Evolutionary conservation across 176 grass and related monocot genomes (phyloP).

Genomic region (Themeda triandra): DNA sequence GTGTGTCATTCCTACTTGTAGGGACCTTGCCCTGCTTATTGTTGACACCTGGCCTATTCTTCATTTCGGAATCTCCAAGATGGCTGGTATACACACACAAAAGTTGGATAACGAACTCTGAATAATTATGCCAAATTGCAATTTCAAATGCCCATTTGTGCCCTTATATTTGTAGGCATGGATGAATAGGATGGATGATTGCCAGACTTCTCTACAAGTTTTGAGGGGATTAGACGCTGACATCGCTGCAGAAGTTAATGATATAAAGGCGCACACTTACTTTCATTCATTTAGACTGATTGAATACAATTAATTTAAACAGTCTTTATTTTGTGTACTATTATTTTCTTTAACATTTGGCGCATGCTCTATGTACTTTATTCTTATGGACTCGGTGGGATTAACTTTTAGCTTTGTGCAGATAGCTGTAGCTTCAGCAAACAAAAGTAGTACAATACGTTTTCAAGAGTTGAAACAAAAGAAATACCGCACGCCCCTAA

Average conservation of each 20-base stretch:
- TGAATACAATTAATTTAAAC: background rate
- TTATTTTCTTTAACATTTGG: background rate
- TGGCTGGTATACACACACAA: constrained; percentile 72
- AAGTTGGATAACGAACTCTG: background rate
- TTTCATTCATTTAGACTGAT: background rate
- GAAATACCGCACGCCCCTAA: constrained; percentile 68
- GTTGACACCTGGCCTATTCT: constrained; percentile 83
- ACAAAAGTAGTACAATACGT: constrained; percentile 64
- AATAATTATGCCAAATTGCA: background rate
- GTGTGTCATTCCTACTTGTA: constrained; percentile 21
- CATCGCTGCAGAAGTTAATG: constrained; percentile 77
- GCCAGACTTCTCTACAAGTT: constrained; percentile 86
- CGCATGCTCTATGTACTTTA: background rate
- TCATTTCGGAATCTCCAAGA: constrained; percentile 94
- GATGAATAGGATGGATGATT: constrained; percentile 87
- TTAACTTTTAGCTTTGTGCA: constrained; percentile 19
- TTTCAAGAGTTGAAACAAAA: constrained; percentile 85
- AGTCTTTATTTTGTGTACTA: background rate
- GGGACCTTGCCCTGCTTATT: constrained; percentile 78
- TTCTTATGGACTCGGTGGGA: background rate
- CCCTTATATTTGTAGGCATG: constrained; percentile 57
- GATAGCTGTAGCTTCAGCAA: constrained; percentile 69
- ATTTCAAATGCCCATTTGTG: background rate
- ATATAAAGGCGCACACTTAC: constrained; percentile 68
- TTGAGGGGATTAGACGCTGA: constrained; percentile 90